Conservation (phyloP, 495 filamentous ascomycete genomes). For the Penicillium diatomitis region DNA sequence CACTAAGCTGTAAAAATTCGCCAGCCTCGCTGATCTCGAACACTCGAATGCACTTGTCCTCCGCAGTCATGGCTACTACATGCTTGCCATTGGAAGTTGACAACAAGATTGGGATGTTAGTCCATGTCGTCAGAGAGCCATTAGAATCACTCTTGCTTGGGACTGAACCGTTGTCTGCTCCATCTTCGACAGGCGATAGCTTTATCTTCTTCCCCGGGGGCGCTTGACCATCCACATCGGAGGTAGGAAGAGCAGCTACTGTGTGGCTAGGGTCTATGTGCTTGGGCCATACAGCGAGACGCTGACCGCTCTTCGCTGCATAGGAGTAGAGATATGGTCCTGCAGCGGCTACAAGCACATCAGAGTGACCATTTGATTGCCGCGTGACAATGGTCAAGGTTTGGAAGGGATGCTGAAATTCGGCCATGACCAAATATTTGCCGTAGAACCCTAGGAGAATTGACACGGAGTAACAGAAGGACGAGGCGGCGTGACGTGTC, state of each 20-base stretch:
- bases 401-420: slow-evolving; percentile 44
- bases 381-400: slow-evolving; percentile 38
- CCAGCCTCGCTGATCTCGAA: slow-evolving; percentile 56
- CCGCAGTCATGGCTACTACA: slow-evolving; percentile 68
- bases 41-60: slow-evolving; percentile 85
- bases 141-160: slow-evolving; percentile 6
- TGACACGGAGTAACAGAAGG: too few species aligned
- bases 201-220: slow-evolving; percentile 47
- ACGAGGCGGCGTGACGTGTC: too few species aligned
- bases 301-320: slow-evolving; percentile 29
- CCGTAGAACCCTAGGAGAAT: too few species aligned
- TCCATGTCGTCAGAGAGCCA: slow-evolving; percentile 24
- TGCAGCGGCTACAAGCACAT: slow-evolving; percentile 46
- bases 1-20: slow-evolving; percentile 56
- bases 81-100: slow-evolving; percentile 51
- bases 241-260: slow-evolving; percentile 9
- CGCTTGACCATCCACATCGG: slow-evolving; percentile 22
- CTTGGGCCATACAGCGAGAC: slow-evolving; percentile 43
- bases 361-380: slow-evolving; percentile 13
- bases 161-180: slow-evolving; percentile 11
- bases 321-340: slow-evolving; percentile 47
- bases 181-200: slow-evolving; percentile 21
- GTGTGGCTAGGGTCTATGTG: slow-evolving; percentile 19
- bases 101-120: slow-evolving; percentile 48
- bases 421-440: slow-evolving; percentile 9